Conservation (phyloP, 2,329 filamentous ascomycete species). For the Aspergillus jensenii region DNA sequence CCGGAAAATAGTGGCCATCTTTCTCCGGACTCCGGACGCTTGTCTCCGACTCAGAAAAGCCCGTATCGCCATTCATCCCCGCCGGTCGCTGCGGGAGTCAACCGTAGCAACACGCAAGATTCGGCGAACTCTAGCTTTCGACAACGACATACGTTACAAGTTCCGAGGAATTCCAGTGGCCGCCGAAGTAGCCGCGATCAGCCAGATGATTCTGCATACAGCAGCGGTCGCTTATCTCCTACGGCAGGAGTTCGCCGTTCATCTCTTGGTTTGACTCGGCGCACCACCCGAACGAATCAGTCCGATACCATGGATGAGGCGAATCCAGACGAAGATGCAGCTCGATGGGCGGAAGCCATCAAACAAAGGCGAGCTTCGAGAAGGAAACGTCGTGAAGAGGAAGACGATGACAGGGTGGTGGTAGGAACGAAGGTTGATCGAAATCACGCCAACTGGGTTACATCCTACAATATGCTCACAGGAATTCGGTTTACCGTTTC, state of each 20-base stretch:
- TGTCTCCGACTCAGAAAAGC: conserved; percentile 27
- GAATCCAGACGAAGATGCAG: conserved; percentile 82
- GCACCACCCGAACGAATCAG: conserved; percentile 79
- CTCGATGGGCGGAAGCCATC: conserved; percentile 89
- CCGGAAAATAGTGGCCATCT: conserved; percentile 32
- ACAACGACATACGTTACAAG: conserved; percentile 85
- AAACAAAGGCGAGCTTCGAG: conserved; percentile 89
- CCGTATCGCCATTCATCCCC: conserved; percentile 42
- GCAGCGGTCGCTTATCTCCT: conserved; percentile 81
- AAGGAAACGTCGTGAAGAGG: conserved; percentile 78
- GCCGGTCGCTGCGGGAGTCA: conserved; percentile 57
- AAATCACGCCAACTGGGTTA: conserved; percentile 95
- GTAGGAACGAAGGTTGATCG: conserved; percentile 98
- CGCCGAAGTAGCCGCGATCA: conserved; percentile 67
- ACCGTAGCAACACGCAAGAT: conserved; percentile 54
- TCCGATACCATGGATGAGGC: conserved; percentile 85
- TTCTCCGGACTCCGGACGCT: conserved; percentile 31
- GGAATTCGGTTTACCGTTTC: conserved; percentile 97
- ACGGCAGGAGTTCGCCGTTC: conserved; percentile 66
- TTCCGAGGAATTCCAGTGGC: conserved; percentile 67
- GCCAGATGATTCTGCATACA: conserved; percentile 59
- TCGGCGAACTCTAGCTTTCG: conserved; percentile 62
- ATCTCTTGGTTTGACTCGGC: conserved; percentile 78
- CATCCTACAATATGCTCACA: conserved; percentile 99
- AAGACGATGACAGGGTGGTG: conserved; percentile 84